Evolutionary conservation across 2,329 filamentous ascomycete genomes (phyloP).

Genomic region (Phaeosphaeriaceae sp.): DNA sequence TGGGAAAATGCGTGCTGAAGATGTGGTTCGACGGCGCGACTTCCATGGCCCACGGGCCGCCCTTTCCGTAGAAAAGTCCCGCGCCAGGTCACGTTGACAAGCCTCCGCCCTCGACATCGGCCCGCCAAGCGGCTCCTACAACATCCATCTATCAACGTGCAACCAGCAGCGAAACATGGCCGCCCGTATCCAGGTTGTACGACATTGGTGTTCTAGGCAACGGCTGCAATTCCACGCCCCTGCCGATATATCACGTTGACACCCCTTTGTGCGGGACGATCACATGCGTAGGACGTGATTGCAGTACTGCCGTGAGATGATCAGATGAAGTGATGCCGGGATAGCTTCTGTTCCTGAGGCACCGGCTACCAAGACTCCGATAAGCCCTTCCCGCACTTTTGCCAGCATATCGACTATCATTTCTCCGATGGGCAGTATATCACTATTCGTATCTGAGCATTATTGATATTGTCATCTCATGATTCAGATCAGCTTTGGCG

Average conservation of each 20-base stretch:
- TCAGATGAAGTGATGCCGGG: conserved; percentile 18
- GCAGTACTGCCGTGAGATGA: conserved; percentile 12
- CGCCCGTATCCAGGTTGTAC: background rate
- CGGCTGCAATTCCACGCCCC: background rate
- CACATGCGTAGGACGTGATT: conserved; percentile 19
- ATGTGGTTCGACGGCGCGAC: conserved; percentile 17
- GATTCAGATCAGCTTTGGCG: background rate
- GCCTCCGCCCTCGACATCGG: conserved; percentile 17
- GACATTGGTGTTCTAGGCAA: conserved; percentile 8
- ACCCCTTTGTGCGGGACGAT: conserved; percentile 7
- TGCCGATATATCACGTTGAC: conserved; percentile 11
- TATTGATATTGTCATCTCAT: background rate
- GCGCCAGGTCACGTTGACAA: conserved; percentile 25
- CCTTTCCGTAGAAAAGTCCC: conserved; percentile 18
- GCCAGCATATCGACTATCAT: conserved; percentile 1
- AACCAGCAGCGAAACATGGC: conserved; percentile 16
- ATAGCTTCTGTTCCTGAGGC: conserved; percentile 17
- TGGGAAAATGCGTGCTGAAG: conserved; percentile 43
- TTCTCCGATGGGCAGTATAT: conserved; percentile 4
- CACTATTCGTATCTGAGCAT: no score
- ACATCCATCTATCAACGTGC: conserved; percentile 14
- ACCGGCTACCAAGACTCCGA: conserved; percentile 8
- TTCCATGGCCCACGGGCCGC: conserved; percentile 9
- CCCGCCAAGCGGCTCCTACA: conserved; percentile 30
- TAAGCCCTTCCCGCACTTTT: conserved; percentile 1